These are phyloP conservation scores for Candida adriatica DNA, from an alignment of 805 yeast species.

Conservation along the genomic window DNA sequence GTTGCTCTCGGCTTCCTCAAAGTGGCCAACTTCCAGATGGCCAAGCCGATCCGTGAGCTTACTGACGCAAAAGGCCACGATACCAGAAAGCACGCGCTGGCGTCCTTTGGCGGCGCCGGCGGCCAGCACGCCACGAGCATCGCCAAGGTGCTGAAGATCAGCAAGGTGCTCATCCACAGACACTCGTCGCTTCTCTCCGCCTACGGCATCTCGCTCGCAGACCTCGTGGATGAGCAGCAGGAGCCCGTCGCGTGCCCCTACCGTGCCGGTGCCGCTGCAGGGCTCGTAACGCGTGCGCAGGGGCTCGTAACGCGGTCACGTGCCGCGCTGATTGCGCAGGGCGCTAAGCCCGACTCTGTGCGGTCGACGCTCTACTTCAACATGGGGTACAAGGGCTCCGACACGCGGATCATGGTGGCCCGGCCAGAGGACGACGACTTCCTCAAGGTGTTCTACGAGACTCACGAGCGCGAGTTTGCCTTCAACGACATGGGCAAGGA, in stretches of 20 bases:
- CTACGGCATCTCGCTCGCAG: conserved; percentile 38
- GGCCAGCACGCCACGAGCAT: conserved; percentile 40
- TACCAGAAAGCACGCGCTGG: conserved; percentile 35
- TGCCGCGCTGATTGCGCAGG: conserved; percentile 16
- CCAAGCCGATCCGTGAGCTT: conserved; percentile 38
- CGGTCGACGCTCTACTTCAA: conserved; percentile 27
- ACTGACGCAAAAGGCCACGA: conserved; percentile 41
- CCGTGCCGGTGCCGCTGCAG: conserved; percentile 17
- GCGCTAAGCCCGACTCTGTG: conserved; percentile 21
- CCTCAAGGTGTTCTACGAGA: conserved; percentile 22
- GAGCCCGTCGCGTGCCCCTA: conserved; percentile 23
- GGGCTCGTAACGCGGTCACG: conserved; percentile 9
- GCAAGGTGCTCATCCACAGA: conserved; percentile 36
- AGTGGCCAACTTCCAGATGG: conserved; percentile 41
- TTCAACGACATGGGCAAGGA: conserved; percentile 29
- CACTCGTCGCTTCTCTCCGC: conserved; percentile 43
- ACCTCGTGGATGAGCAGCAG: conserved; percentile 24
- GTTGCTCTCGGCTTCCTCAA: conserved; percentile 40
- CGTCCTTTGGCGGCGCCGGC: conserved; percentile 46
- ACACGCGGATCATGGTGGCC: conserved; percentile 34
- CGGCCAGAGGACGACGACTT: conserved; percentile 22
- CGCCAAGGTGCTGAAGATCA: conserved; percentile 35
- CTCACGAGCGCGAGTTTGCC: conserved; percentile 31
- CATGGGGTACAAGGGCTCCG: conserved; percentile 41
- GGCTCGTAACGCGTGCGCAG: conserved; percentile 8